These are phyloP conservation scores for Podospora appendiculata DNA, from an alignment of 495 filamentous ascomycete species.

Conservation along the genomic window DNA sequence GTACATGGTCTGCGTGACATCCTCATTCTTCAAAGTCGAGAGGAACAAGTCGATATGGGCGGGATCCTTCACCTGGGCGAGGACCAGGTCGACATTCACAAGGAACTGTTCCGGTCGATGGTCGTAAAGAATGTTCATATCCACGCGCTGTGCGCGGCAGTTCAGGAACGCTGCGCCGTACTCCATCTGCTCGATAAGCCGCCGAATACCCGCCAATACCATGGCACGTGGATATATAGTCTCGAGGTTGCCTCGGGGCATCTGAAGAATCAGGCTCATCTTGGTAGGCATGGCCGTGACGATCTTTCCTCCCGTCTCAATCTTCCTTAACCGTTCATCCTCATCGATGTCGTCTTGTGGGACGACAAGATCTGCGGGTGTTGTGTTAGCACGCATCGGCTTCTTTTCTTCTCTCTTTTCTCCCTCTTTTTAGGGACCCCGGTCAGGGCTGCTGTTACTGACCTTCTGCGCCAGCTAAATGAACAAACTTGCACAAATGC, in stretches of 20 bases:
- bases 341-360: slow-evolving; percentile 83
- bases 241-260: slow-evolving; percentile 92
- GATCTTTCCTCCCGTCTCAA: slow-evolving; percentile 80
- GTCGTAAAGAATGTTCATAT: slow-evolving; percentile 98
- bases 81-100: slow-evolving; percentile 62
- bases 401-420: too few species aligned
- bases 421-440: slow-evolving; percentile 1
- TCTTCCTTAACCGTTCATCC: slow-evolving; percentile 86
- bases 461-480: slow-evolving; percentile 62
- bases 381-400: too few species aligned
- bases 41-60: slow-evolving; percentile 89
- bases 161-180: slow-evolving; percentile 78
- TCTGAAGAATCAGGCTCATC: slow-evolving; percentile 77
- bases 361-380: slow-evolving; percentile 57
- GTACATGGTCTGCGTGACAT: slow-evolving; percentile 92
- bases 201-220: slow-evolving; percentile 79
- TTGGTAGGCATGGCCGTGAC: slow-evolving; percentile 85
- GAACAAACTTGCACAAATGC: slow-evolving; percentile 89
- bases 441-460: slow-evolving; percentile 14
- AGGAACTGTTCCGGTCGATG: slow-evolving; percentile 79
- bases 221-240: slow-evolving; percentile 91
- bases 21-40: slow-evolving; percentile 81
- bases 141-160: slow-evolving; percentile 87
- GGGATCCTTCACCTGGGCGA: slow-evolving; percentile 78
- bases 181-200: slow-evolving; percentile 66